phyloP scores from a whole-genome alignment of 2,329 filamentous ascomycete genomes.

The Drechslerella stenobrocha region DNA sequence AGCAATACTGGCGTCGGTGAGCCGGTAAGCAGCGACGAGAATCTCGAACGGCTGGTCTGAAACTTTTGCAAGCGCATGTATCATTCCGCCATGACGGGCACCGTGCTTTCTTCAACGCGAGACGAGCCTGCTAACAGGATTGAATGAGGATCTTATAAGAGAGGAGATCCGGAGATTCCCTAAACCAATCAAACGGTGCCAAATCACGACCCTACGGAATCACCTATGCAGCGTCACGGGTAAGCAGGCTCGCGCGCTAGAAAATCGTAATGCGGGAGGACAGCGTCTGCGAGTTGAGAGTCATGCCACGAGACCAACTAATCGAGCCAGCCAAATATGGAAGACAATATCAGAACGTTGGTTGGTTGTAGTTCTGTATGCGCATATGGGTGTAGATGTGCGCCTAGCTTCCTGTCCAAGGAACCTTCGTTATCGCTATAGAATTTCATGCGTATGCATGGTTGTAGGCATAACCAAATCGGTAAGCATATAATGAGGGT shows the following conservation, averaged over 20 bases:
- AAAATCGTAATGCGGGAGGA: no score
- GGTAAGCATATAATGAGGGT: background rate
- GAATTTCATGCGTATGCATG: conserved; percentile 33
- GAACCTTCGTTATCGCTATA: background rate
- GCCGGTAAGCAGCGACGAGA: conserved; percentile 1
- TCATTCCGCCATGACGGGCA: background rate
- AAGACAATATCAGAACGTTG: background rate
- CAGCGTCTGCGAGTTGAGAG: no score
- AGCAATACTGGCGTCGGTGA: background rate
- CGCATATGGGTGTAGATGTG: background rate
- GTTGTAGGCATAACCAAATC: conserved; percentile 18
- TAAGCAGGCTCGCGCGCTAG: background rate
- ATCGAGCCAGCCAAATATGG: background rate
- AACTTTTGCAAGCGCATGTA: background rate
- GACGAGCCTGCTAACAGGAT: background rate
- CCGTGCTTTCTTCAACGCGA: background rate
- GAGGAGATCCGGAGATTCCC: background rate
- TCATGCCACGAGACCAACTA: background rate
- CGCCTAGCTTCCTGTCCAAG: background rate
- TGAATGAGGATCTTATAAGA: background rate
- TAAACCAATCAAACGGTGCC: background rate
- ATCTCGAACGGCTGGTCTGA: background rate
- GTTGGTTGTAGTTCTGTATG: background rate
- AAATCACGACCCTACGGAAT: background rate
- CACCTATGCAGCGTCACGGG: background rate